Evolutionary conservation across 192 early-diverging fungal genomes (phyloP).

Genomic region (Powellomyces hirtus): DNA sequence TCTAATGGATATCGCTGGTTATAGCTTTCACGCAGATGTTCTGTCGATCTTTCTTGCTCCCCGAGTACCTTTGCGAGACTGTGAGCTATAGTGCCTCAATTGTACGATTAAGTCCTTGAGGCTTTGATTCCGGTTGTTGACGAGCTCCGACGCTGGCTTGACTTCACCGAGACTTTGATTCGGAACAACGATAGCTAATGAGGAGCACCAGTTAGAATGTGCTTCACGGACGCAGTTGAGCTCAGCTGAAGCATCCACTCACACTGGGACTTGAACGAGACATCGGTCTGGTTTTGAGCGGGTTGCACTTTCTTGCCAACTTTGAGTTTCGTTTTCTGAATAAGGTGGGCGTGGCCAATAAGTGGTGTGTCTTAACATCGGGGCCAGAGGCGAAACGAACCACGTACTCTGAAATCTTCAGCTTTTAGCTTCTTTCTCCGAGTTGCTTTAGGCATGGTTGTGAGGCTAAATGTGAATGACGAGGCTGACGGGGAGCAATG

Average conservation of each 20-base stretch:
- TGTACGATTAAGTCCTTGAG: slow-evolving; percentile 72
- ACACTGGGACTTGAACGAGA: slow-evolving; percentile 78
- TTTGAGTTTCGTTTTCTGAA: slow-evolving; percentile 86
- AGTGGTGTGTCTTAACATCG: background rate
- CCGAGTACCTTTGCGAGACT: slow-evolving; percentile 34
- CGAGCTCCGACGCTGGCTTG: slow-evolving; percentile 62
- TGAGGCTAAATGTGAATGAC: background rate
- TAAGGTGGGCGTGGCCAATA: background rate
- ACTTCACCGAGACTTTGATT: slow-evolving; percentile 76
- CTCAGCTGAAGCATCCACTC: slow-evolving; percentile 2
- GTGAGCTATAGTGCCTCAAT: slow-evolving; percentile 74
- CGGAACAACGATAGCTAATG: slow-evolving; percentile 69
- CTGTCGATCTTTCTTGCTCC: background rate
- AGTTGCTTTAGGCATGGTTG: slow-evolving; percentile 32
- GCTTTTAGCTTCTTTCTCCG: slow-evolving; percentile 68
- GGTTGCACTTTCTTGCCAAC: slow-evolving; percentile 83
- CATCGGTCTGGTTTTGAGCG: slow-evolving; percentile 74
- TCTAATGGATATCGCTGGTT: slow-evolving; percentile 1
- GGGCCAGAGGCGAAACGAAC: background rate
- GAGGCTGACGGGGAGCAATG: too few relatives aligned
- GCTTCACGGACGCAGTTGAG: background rate
- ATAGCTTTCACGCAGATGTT: too few relatives aligned
- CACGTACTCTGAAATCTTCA: slow-evolving; percentile 68
- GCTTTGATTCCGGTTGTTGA: slow-evolving; percentile 75
- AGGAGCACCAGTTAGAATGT: background rate